phyloP scores from a whole-genome alignment of 2,329 filamentous ascomycete genomes.

The Aspergillus unguis region DNA sequence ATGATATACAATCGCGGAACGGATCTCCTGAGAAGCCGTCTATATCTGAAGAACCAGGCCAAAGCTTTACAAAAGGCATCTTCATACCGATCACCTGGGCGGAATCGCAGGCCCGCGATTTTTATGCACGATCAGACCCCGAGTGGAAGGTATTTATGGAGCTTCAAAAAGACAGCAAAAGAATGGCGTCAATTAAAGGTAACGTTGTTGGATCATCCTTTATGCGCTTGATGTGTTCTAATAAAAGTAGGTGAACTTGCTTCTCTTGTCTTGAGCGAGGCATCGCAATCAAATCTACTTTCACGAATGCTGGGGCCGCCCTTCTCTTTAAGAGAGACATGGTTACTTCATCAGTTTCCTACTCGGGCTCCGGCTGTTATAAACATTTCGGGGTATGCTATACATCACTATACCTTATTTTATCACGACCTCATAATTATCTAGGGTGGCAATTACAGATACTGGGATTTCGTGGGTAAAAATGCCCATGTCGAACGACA shows the following conservation, averaged over 20 bases:
- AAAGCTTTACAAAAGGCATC: constrained; percentile 45
- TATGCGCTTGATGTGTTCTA: constrained; percentile 2
- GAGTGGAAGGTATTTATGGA: constrained; percentile 62
- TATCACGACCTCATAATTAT: constrained; percentile 9
- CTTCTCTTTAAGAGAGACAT: constrained; percentile 51
- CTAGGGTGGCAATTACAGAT: constrained; percentile 29
- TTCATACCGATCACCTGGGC: constrained; percentile 62
- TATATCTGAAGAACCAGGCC: constrained; percentile 8
- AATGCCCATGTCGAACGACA: constrained; percentile 27
- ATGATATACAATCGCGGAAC: constrained; percentile 7
- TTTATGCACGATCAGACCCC: constrained; percentile 48
- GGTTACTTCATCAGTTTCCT: constrained; percentile 63
- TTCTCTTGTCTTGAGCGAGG: constrained; percentile 41
- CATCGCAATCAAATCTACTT: constrained; percentile 46
- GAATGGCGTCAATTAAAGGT: constrained; percentile 49
- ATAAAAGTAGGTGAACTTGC: constrained; percentile 46
- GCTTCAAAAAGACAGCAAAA: constrained; percentile 53
- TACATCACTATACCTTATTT: not conserved
- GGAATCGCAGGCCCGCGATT: constrained; percentile 30
- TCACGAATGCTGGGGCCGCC: constrained; percentile 46
- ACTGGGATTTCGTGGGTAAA: constrained; percentile 27
- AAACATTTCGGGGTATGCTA: constrained; percentile 54
- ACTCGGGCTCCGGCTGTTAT: constrained; percentile 58
- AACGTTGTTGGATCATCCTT: not conserved
- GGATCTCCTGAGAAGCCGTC: not conserved